Conservation (phyloP, 2,329 filamentous ascomycete genomes). For the Chaetoscypha palmicola region DNA sequence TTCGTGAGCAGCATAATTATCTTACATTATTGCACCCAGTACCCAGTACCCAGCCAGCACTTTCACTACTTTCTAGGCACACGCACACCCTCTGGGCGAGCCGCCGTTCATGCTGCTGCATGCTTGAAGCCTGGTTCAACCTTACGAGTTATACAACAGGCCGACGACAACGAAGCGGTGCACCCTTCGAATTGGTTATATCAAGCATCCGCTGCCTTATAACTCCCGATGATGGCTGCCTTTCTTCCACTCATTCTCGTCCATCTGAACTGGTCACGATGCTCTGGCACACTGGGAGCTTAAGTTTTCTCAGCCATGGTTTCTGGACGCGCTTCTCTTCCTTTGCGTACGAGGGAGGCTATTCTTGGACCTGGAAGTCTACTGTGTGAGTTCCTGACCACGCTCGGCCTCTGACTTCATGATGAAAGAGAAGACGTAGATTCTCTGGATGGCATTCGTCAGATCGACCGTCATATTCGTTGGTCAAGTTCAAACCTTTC, state of each 20-base stretch:
- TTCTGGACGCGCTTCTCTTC: not conserved
- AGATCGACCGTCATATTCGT: no score
- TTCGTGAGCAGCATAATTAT: no score
- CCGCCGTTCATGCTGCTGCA: not conserved
- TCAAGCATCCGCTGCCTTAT: slow-evolving; percentile 8
- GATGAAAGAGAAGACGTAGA: not conserved
- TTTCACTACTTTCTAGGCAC: no score
- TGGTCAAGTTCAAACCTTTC: no score
- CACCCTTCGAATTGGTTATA: not conserved
- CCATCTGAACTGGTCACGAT: not conserved
- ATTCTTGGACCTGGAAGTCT: not conserved
- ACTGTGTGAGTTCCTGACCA: not conserved
- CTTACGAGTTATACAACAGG: no score
- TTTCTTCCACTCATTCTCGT: slow-evolving; percentile 1
- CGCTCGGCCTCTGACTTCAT: not conserved
- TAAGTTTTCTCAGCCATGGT: no score
- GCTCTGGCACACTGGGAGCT: not conserved
- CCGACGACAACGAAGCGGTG: no score
- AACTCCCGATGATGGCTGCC: not conserved
- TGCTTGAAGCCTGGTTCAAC: no score
- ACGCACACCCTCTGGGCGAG: not conserved
- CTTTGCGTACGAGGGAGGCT: not conserved
- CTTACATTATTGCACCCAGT: slow-evolving; percentile 5
- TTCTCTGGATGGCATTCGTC: no score
- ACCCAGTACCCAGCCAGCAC: no score